Percentiles rank a stretch among this genome's conserved stretches.
These are phyloP conservation scores for Carex kokanica DNA, from an alignment of 176 grass and related monocot species.

Conservation along the genomic window DNA sequence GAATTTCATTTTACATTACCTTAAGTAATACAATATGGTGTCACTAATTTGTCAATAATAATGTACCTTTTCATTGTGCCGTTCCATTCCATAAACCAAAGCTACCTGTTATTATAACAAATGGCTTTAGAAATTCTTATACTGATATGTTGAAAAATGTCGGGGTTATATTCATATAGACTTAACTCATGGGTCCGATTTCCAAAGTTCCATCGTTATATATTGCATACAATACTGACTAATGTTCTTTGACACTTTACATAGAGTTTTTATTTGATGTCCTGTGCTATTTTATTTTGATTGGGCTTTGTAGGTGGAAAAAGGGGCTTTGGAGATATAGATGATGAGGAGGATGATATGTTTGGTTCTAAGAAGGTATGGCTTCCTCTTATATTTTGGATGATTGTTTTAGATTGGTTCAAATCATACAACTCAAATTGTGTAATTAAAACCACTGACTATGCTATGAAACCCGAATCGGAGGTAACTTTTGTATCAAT, in stretches of 20 bases:
- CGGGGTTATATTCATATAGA: not conserved
- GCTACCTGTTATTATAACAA: not conserved
- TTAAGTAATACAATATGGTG: not conserved
- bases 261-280: not conserved
- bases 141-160: not conserved
- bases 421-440: not conserved
- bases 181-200: not conserved
- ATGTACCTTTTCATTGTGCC: not conserved
- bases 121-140: not conserved
- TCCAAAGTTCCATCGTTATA: not conserved
- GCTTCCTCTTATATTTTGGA: not conserved
- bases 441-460: not conserved
- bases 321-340: conserved; percentile 69
- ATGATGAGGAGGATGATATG: conserved; percentile 79
- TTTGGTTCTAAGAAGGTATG: conserved; percentile 73
- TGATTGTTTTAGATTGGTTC: not conserved
- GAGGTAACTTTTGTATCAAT: not conserved
- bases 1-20: not conserved
- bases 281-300: not conserved
- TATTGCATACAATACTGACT: not conserved
- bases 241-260: not conserved
- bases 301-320: conserved; percentile 48
- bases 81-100: not conserved
- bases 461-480: not conserved
- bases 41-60: not conserved